These are phyloP conservation scores for Flagelloscypha sp. DNA, from an alignment of 768 basidiomycete species.

Conservation along the genomic window DNA sequence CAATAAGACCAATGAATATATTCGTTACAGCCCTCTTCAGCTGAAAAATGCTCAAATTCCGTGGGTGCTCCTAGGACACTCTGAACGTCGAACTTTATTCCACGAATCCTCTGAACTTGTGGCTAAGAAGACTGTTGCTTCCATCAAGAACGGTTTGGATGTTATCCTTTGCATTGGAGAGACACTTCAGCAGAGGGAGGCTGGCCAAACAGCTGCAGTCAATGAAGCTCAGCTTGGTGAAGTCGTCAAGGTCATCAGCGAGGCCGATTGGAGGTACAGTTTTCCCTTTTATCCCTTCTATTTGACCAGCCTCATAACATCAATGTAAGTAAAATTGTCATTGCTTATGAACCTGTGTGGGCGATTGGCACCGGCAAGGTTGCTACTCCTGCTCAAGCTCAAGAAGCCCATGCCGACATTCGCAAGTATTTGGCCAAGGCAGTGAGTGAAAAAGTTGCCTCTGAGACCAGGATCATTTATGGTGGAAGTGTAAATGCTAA, in stretches of 20 bases:
- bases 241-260: constrained; percentile 53
- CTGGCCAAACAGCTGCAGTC: constrained; percentile 64
- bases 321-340: constrained; percentile 65
- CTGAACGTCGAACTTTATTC: constrained; percentile 91
- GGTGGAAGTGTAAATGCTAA: constrained; percentile 89
- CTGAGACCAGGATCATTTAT: constrained; percentile 81
- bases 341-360: constrained; percentile 98
- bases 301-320: background rate
- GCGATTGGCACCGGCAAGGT: constrained; percentile 98
- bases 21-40: constrained; percentile 56
- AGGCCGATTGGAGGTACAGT: constrained; percentile 73
- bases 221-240: constrained; percentile 78
- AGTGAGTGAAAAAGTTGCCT: constrained; percentile 64
- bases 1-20: background rate
- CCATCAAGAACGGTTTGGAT: constrained; percentile 63
- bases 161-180: constrained; percentile 98
- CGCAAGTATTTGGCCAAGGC: constrained; percentile 61
- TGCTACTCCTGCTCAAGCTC: constrained; percentile 86
- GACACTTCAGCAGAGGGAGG: constrained; percentile 82
- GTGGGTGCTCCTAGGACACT: constrained; percentile 96
- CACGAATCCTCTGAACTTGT: constrained; percentile 78
- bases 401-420: constrained; percentile 81
- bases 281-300: background rate
- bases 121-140: constrained; percentile 80
- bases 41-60: constrained; percentile 80